These are phyloP conservation scores for Sphaerosporella brunnea DNA, from an alignment of 495 filamentous ascomycete species.

Conservation along the genomic window DNA sequence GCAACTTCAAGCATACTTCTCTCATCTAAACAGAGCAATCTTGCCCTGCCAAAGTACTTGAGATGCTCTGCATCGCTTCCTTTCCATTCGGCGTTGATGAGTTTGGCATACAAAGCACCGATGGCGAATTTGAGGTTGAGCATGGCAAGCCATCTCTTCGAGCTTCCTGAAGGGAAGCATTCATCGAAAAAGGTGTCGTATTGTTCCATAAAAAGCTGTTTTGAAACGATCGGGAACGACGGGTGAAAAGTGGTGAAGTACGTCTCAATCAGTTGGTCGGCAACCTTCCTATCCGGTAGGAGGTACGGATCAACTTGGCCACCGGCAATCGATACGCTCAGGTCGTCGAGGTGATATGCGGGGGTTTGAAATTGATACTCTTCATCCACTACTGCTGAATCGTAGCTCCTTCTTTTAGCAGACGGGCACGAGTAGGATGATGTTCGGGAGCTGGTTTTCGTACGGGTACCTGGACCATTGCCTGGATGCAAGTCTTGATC, in stretches of 20 bases:
- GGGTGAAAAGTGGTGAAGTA: slow-evolving; percentile 43
- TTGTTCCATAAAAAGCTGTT: slow-evolving; percentile 33
- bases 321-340: slow-evolving; percentile 30
- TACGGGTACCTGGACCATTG: slow-evolving; percentile 20
- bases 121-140: slow-evolving; percentile 49
- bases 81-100: slow-evolving; percentile 31
- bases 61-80: slow-evolving; percentile 35
- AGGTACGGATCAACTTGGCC: slow-evolving; percentile 33
- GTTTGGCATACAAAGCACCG: slow-evolving; percentile 34
- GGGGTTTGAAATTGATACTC: slow-evolving; percentile 24
- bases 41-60: slow-evolving; percentile 39
- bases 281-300: slow-evolving; percentile 35
- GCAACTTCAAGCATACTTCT: slow-evolving; percentile 36
- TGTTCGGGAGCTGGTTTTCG: slow-evolving; percentile 17
- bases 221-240: slow-evolving; percentile 42
- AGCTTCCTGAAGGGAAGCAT: slow-evolving; percentile 31
- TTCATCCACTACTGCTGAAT: slow-evolving; percentile 8
- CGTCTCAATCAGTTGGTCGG: slow-evolving; percentile 38
- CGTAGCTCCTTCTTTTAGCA: slow-evolving; percentile 23
- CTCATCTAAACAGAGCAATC: slow-evolving; percentile 35
- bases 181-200: slow-evolving; percentile 25
- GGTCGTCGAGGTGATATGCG: slow-evolving; percentile 40
- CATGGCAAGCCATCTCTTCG: slow-evolving; percentile 37
- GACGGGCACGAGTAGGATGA: slow-evolving; percentile 13
- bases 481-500: slow-evolving; percentile 22